Conservation (phyloP, 768 basidiomycete genomes). For the Pleurotus eryngii region DNA sequence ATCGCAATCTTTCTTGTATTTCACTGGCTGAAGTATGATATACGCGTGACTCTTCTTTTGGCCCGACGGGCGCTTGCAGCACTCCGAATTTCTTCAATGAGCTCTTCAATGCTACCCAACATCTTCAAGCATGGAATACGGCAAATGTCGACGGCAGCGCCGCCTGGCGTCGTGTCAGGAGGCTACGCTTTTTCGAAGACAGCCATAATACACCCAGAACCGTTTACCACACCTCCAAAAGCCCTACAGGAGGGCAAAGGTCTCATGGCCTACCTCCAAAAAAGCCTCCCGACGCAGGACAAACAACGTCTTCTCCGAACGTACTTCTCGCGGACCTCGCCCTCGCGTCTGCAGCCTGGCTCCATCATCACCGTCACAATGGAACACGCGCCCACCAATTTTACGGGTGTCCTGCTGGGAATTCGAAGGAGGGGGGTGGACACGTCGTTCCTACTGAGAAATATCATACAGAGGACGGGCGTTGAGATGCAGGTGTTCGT, state of each 20-base stretch:
- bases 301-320: conserved; percentile 66
- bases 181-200: conserved; percentile 74
- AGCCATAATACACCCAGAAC: conserved; percentile 50
- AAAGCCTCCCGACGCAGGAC: conserved; percentile 61
- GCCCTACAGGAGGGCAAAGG: conserved; percentile 67
- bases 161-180: conserved; percentile 17
- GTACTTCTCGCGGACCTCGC: conserved; percentile 70
- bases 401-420: conserved; percentile 86
- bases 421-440: conserved; percentile 81
- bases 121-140: conserved; percentile 34
- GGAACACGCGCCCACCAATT: conserved; percentile 73
- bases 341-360: conserved; percentile 70
- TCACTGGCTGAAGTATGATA: conserved; percentile 5
- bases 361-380: conserved; percentile 82
- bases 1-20: conserved; percentile 1
- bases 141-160: conserved; percentile 41
- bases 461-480: conserved; percentile 87
- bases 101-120: conserved; percentile 31
- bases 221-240: conserved; percentile 38
- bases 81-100: not conserved
- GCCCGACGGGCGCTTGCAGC: not conserved
- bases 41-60: not conserved
- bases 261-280: conserved; percentile 70
- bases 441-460: conserved; percentile 86
- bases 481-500: conserved; percentile 92